Percentiles rank a stretch among this genome's conserved stretches.
Conservation (phyloP, 371 early-diverging fungal species). For the Rhizomucor pusillus region DNA sequence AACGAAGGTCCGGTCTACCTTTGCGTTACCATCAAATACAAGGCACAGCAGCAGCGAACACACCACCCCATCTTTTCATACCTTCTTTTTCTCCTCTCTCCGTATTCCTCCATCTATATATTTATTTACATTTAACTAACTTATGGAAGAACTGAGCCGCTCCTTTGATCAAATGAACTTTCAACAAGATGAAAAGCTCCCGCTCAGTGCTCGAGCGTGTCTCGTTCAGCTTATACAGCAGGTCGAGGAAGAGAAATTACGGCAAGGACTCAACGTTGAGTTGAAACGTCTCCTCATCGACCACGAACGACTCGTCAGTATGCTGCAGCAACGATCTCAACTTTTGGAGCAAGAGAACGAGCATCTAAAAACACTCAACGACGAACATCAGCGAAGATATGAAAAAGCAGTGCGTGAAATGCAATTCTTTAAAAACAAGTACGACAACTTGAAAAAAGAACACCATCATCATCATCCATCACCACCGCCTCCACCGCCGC, state of each 20-base stretch:
- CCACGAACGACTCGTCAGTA: slow-evolving; percentile 26
- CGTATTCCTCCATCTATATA: neutral
- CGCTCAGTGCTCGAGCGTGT: slow-evolving; percentile 11
- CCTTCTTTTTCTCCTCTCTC: slow-evolving; percentile 3
- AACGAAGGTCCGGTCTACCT: neutral
- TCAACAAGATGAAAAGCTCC: slow-evolving; percentile 5
- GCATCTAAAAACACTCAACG: slow-evolving; percentile 15
- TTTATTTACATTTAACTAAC: neutral
- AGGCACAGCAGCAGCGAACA: neutral
- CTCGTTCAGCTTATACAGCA: slow-evolving; percentile 18
- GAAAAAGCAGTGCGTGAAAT: slow-evolving; percentile 51
- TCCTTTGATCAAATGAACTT: slow-evolving; percentile 7
- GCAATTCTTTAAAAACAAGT: slow-evolving; percentile 45
- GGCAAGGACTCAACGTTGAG: slow-evolving; percentile 25
- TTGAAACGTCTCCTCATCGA: slow-evolving; percentile 28
- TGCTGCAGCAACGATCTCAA: slow-evolving; percentile 34
- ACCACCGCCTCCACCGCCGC: slow-evolving; percentile 10
- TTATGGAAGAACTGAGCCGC: slow-evolving; percentile 11
- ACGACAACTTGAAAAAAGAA: slow-evolving; percentile 23
- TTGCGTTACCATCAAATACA: slow-evolving; percentile 1
- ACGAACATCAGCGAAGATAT: slow-evolving; percentile 28
- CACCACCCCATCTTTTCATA: neutral
- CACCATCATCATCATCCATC: slow-evolving; percentile 6
- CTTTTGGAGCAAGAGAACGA: slow-evolving; percentile 35
- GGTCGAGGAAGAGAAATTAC: slow-evolving; percentile 16